Evolutionary conservation across 192 early-diverging fungal species (phyloP).

Genomic region (Backusella tarrabulga): DNA sequence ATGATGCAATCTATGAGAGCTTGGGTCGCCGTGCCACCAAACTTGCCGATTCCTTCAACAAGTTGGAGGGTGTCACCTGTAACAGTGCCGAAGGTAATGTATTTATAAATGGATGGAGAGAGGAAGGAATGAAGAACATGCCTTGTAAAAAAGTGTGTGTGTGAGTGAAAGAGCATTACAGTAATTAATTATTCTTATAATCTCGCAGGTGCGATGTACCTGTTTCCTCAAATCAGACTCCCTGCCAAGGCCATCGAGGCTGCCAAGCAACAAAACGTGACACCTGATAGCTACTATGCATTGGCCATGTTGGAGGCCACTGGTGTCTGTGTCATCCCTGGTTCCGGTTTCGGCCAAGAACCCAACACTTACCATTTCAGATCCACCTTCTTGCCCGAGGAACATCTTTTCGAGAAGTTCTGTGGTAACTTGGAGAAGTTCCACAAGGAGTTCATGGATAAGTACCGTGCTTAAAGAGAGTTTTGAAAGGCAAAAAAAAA

Average conservation of each 20-base stretch:
- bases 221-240: constrained; percentile 83
- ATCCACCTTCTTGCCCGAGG: constrained; percentile 93
- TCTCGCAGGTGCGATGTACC: constrained; percentile 78
- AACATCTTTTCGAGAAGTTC: constrained; percentile 90
- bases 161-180: not conserved
- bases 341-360: constrained; percentile 90
- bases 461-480: constrained; percentile 52
- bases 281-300: constrained; percentile 89
- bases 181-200: not conserved
- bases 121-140: not conserved
- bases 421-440: constrained; percentile 74
- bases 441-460: constrained; percentile 79
- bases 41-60: constrained; percentile 77
- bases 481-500: not conserved
- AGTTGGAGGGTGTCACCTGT: constrained; percentile 80
- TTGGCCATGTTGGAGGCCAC: constrained; percentile 90
- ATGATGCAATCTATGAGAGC: constrained; percentile 74
- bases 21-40: constrained; percentile 75
- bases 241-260: constrained; percentile 77
- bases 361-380: constrained; percentile 93
- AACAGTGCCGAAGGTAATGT: constrained; percentile 75
- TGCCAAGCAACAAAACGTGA: constrained; percentile 65
- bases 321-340: constrained; percentile 95
- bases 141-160: not conserved
- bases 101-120: not conserved